Evolutionary conservation across 1,139 yeast species (phyloP), one percentile per base, ranked within the genome.

Genomic region (Yamadazyma pseudoaaseri): DNA sequence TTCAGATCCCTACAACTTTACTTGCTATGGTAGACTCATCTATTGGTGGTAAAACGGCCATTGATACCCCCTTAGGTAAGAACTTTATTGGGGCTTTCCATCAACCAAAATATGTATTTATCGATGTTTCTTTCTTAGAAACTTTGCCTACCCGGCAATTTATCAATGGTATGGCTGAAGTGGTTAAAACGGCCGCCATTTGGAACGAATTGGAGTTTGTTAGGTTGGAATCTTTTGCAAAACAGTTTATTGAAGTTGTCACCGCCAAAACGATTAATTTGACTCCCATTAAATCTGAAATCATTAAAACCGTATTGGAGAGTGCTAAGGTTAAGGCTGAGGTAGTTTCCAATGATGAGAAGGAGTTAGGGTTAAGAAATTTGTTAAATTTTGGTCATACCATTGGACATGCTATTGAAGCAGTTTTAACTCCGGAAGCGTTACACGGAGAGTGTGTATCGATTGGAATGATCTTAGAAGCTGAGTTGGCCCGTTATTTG

Each of bases 101-200:
- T 85, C 99, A 94, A 63, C 98, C 98, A 6, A 69, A 76, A 49
- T 82, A 84, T 49, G 87, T 92, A 41, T 81, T 89, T 54, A 92
- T 86, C 30, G 99, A 94, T 61, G 80, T 90, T 37, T 75, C 83
- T 21, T 92, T 94, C 65, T 73, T 94, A 54, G 83, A 83, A 47
- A 85, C 97, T 13, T 71, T 94, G 42, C 97, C 98, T 1, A 81
- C 82, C 31, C 77, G 98, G 49, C 97, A 94, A 58, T 87, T 94
- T 58, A 86, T 94, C 52, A 94, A 94, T 54, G 99, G 99, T 43
- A 92, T 94, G 92, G 96, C 96, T 2, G 99, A 94, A 64, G 97
- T 94, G 37, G 84, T 94, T 48, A 94, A 92, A 65, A 94, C 98
- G 8, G 98, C 97, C 7, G 97, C 97, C 23, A 90, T 94, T 52